Conservation (phyloP, 2,329 filamentous ascomycete genomes). For the Apiospora saccharicola region DNA sequence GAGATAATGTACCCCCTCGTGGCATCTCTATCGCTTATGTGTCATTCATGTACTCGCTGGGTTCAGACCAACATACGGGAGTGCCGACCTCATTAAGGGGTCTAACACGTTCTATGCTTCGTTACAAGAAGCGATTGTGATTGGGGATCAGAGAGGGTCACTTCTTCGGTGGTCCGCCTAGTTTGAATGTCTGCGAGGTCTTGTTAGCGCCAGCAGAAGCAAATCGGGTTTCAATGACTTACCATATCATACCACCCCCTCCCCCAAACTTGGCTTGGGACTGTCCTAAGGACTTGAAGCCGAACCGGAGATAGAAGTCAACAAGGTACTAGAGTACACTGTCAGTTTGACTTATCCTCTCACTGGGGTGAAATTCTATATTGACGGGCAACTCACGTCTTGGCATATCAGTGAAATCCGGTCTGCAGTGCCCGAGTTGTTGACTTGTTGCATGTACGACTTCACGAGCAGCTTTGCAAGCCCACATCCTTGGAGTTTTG, state of each 20-base stretch:
- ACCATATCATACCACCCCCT: slow-evolving; percentile 88
- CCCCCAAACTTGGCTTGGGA: slow-evolving; percentile 78
- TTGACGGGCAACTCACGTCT: slow-evolving; percentile 56
- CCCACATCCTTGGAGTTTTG: slow-evolving; percentile 75
- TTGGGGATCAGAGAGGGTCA: neutral
- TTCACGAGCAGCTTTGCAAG: slow-evolving; percentile 78
- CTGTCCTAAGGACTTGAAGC: slow-evolving; percentile 73
- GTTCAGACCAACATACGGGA: no score
- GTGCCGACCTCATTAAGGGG: no score
- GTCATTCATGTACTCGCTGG: no score
- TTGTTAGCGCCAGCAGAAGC: neutral
- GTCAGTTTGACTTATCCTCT: neutral
- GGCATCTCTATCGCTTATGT: neutral
- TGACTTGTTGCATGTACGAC: slow-evolving; percentile 80
- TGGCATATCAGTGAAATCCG: slow-evolving; percentile 80
- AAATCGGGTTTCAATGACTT: slow-evolving; percentile 37
- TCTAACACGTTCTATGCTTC: no score
- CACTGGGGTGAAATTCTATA: no score
- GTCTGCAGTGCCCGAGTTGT: slow-evolving; percentile 72
- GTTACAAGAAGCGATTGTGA: no score
- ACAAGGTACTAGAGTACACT: slow-evolving; percentile 65
- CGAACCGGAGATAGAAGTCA: slow-evolving; percentile 77
- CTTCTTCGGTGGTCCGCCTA: slow-evolving; percentile 24
- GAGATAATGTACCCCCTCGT: no score
- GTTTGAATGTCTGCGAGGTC: slow-evolving; percentile 20